Evolutionary conservation across 2,329 filamentous ascomycete species (phyloP).

Genomic region (Incumbomyces delicatus): DNA sequence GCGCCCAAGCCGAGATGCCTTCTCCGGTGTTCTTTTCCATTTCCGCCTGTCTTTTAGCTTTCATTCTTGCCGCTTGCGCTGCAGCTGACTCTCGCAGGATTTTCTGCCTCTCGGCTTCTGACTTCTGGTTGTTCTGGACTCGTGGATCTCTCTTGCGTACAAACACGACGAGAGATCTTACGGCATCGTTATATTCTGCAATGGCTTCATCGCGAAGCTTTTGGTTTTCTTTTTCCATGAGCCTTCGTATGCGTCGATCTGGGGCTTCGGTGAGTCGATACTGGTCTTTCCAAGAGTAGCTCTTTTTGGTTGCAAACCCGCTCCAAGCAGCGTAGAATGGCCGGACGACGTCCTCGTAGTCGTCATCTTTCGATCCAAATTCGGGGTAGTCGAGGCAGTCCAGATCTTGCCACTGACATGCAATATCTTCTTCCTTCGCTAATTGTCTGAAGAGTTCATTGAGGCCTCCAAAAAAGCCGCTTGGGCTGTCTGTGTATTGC

Average conservation of each 20-base stretch:
- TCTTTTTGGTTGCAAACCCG: constrained; percentile 72
- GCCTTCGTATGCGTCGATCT: constrained; percentile 67
- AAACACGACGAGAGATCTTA: constrained; percentile 76
- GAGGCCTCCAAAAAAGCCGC: constrained; percentile 76
- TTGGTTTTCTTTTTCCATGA: constrained; percentile 95
- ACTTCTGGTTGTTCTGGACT: constrained; percentile 66
- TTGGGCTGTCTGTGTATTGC: constrained; percentile 68
- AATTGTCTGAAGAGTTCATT: constrained; percentile 69
- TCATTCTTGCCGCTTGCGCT: constrained; percentile 72
- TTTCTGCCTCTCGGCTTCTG: constrained; percentile 71
- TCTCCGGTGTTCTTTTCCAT: constrained; percentile 22
- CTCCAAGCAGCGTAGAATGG: constrained; percentile 75
- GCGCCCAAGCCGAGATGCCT: constrained; percentile 66
- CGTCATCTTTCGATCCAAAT: constrained; percentile 69
- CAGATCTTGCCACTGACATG: constrained; percentile 57
- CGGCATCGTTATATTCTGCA: constrained; percentile 85
- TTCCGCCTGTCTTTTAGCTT: constrained; percentile 68
- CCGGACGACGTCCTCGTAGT: constrained; percentile 66
- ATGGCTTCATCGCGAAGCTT: constrained; percentile 71
- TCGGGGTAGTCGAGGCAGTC: constrained; percentile 61
- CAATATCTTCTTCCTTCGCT: constrained; percentile 67
- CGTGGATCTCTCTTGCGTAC: constrained; percentile 85
- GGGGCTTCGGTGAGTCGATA: constrained; percentile 78
- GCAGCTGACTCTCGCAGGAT: constrained; percentile 66
- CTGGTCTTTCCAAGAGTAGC: constrained; percentile 80